Evolutionary conservation across 345 rosid genomes (phyloP).

Genomic region (Melaleuca quinquenervia): DNA sequence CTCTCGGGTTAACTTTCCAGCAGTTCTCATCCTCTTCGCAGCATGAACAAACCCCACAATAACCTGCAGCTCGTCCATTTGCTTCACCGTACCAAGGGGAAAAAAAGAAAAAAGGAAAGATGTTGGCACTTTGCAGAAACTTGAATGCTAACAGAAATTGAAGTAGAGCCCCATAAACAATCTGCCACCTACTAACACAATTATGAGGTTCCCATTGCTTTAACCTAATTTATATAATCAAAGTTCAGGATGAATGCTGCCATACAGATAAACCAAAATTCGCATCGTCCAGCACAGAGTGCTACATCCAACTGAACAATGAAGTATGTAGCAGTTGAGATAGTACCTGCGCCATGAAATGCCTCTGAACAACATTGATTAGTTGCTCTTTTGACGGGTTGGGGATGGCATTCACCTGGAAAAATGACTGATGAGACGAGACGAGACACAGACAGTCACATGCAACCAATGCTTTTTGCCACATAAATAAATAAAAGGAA

Average conservation of each 20-base stretch:
- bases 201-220: background rate
- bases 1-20: constrained; percentile 31
- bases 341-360: constrained; percentile 90
- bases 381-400: constrained; percentile 86
- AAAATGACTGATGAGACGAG: background rate
- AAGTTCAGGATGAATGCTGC: background rate
- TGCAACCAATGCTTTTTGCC: background rate
- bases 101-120: background rate
- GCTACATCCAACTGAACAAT: background rate
- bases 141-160: background rate
- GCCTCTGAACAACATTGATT: constrained; percentile 73
- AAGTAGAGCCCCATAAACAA: background rate
- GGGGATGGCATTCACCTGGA: constrained; percentile 65
- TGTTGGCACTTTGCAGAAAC: background rate
- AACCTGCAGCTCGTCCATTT: constrained; percentile 97
- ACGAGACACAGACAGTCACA: background rate
- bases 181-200: background rate
- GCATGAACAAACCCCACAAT: constrained; percentile 91
- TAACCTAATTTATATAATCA: background rate
- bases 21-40: constrained; percentile 65
- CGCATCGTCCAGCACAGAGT: background rate
- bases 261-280: background rate
- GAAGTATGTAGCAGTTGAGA: background rate
- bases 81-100: constrained; percentile 23
- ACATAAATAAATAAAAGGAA: background rate